Evolutionary conservation across 23 red algal genomes (phyloP).

Genomic region (Agarophyton chilense): DNA sequence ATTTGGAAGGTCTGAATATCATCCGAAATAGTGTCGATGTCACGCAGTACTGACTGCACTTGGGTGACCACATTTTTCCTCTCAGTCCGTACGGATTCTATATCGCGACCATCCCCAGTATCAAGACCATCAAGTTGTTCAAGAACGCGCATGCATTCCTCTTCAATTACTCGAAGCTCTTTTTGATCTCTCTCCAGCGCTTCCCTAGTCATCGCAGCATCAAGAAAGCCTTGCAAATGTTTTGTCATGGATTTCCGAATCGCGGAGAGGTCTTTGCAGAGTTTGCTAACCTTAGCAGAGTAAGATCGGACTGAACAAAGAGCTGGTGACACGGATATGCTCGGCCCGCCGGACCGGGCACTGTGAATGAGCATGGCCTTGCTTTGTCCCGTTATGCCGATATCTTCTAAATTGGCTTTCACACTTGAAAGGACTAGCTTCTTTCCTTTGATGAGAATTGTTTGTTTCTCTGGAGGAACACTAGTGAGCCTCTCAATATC

Average conservation of each 20-base stretch:
- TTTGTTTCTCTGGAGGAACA: slow-evolving; percentile 12
- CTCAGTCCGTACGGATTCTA: background rate
- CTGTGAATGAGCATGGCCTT: slow-evolving; percentile 25
- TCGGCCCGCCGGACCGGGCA: background rate
- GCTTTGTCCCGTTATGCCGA: slow-evolving; percentile 9
- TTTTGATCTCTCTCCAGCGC: slow-evolving; percentile 27
- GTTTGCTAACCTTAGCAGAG: background rate
- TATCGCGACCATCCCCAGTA: slow-evolving; percentile 12
- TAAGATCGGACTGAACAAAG: slow-evolving; percentile 3
- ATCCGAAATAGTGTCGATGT: slow-evolving; percentile 1
- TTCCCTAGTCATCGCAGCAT: slow-evolving; percentile 6
- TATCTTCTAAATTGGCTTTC: background rate
- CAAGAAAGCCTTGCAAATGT: slow-evolving; percentile 27
- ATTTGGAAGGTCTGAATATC: background rate
- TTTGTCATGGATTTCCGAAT: slow-evolving; percentile 11
- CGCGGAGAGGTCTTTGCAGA: background rate
- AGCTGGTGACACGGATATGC: slow-evolving; percentile 5
- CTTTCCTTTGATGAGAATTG: slow-evolving; percentile 7
- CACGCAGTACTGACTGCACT: background rate
- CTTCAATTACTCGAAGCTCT: slow-evolving; percentile 6
- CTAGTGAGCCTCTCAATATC: background rate
- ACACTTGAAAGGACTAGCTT: background rate
- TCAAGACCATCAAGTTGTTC: background rate
- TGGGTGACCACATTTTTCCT: background rate
- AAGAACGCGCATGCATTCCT: slow-evolving; percentile 19